These are phyloP conservation scores for Tuber indicum DNA, from an alignment of 495 filamentous ascomycete genomes.

Conservation along the genomic window DNA sequence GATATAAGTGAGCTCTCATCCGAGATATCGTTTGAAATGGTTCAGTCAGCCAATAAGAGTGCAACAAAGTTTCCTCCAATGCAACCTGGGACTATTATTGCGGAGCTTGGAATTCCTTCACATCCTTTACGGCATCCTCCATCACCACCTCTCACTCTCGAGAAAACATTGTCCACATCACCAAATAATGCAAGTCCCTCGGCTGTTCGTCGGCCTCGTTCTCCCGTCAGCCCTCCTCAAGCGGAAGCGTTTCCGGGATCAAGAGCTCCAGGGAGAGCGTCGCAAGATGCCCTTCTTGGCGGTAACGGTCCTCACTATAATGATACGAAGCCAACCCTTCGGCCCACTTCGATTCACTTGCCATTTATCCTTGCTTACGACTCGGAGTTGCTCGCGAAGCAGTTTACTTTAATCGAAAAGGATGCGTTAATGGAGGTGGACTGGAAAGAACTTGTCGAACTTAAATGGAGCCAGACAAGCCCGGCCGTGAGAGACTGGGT, in stretches of 20 bases:
- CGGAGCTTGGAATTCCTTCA: constrained; percentile 51
- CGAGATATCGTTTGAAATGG: constrained; percentile 65
- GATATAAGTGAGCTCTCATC: constrained; percentile 71
- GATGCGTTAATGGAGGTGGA: constrained; percentile 93
- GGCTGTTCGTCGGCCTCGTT: not conserved
- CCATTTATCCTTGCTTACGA: constrained; percentile 91
- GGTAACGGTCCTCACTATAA: constrained; percentile 6
- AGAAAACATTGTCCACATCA: constrained; percentile 53
- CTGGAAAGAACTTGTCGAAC: constrained; percentile 94
- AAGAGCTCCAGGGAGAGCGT: not conserved
- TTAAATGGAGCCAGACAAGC: constrained; percentile 70
- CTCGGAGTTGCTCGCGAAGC: constrained; percentile 81
- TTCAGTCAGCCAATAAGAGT: constrained; percentile 43
- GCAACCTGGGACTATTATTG: constrained; percentile 45
- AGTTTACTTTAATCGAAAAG: constrained; percentile 92
- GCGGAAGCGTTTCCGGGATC: constrained; percentile 7
- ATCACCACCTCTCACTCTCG: constrained; percentile 70
- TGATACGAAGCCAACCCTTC: constrained; percentile 16
- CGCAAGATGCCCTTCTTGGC: not conserved
- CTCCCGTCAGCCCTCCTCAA: constrained; percentile 6
- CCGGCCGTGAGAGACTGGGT: constrained; percentile 74
- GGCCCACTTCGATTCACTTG: constrained; percentile 55
- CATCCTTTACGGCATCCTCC: constrained; percentile 68
- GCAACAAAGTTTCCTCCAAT: constrained; percentile 43
- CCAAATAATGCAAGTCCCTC: constrained; percentile 39